Percentiles rank a stretch among this genome's conserved stretches.
These are phyloP conservation scores for Trichoderma orchidacearum DNA, from an alignment of 495 filamentous ascomycete species.

Conservation along the genomic window DNA sequence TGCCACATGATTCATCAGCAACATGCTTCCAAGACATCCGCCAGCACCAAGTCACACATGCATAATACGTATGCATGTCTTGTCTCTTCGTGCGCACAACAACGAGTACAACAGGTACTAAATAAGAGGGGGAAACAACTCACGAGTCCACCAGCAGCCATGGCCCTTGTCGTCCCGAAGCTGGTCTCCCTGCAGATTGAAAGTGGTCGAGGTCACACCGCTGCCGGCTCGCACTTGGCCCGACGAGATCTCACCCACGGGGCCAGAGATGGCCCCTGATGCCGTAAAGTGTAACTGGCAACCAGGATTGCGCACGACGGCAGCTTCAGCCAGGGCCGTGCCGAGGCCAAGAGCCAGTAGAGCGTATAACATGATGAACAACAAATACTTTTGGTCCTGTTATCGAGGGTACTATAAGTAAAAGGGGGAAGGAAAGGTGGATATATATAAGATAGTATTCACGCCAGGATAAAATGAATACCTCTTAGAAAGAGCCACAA, in stretches of 20 bases:
- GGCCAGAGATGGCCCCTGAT: neutral
- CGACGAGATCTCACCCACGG: neutral
- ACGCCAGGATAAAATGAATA: neutral
- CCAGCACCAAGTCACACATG: neutral
- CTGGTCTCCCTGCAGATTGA: neutral
- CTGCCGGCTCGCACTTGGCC: neutral
- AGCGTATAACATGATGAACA: neutral
- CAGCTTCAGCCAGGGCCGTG: neutral
- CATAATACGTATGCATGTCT: neutral
- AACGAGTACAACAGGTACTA: neutral
- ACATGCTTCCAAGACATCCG: neutral
- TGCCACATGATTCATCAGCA: neutral
- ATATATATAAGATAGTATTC: neutral
- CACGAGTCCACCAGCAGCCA: slow-evolving; percentile 46
- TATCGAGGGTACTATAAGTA: neutral
- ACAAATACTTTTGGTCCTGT: neutral
- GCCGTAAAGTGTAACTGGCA: neutral
- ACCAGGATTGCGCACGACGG: neutral
- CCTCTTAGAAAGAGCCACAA: neutral
- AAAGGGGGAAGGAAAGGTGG: too few relatives aligned
- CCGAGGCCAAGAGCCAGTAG: neutral
- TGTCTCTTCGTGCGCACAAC: too few relatives aligned
- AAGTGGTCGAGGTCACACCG: neutral
- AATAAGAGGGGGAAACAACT: slow-evolving; percentile 7
- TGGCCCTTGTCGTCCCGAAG: slow-evolving; percentile 39